Conservation (phyloP, 2,329 filamentous ascomycete species). For the Aureobasidium namibiae region DNA sequence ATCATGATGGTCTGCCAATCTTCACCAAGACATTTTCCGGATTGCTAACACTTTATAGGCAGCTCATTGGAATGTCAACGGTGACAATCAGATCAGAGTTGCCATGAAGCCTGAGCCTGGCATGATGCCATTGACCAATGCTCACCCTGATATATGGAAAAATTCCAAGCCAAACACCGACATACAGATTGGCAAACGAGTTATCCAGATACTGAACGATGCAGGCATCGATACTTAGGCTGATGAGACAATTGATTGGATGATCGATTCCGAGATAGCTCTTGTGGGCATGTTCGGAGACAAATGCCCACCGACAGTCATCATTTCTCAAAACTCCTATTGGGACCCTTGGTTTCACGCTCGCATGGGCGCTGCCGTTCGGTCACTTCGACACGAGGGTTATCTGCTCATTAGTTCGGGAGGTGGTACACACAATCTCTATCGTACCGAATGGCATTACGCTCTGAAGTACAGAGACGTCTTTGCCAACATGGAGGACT, state of each 20-base stretch:
- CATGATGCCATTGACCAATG: conserved; percentile 59
- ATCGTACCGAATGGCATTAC: conserved; percentile 56
- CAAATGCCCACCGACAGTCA: conserved; percentile 55
- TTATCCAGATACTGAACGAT: conserved; percentile 41
- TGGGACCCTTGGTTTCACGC: conserved; percentile 51
- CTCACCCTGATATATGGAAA: conserved; percentile 56
- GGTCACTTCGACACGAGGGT: conserved; percentile 45
- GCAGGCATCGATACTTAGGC: conserved; percentile 46
- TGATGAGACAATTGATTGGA: conserved; percentile 58
- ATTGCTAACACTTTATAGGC: conserved; percentile 35
- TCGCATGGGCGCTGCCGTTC: conserved; percentile 49
- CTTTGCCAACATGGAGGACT: no score
- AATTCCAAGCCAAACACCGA: conserved; percentile 57
- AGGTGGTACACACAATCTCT: conserved; percentile 62
- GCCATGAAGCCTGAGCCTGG: conserved; percentile 50
- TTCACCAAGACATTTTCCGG: no score
- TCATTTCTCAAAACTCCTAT: conserved; percentile 47
- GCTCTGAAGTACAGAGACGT: conserved; percentile 58
- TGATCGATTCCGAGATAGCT: conserved; percentile 62
- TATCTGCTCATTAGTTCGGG: conserved; percentile 52
- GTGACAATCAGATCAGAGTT: conserved; percentile 48
- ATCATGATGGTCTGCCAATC: conserved; percentile 50
- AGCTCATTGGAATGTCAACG: conserved; percentile 56
- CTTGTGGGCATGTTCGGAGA: conserved; percentile 61
- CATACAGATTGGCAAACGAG: conserved; percentile 42